These are phyloP conservation scores for Huntiella decipiens DNA, from an alignment of 2,329 filamentous ascomycete genomes.

Conservation along the genomic window DNA sequence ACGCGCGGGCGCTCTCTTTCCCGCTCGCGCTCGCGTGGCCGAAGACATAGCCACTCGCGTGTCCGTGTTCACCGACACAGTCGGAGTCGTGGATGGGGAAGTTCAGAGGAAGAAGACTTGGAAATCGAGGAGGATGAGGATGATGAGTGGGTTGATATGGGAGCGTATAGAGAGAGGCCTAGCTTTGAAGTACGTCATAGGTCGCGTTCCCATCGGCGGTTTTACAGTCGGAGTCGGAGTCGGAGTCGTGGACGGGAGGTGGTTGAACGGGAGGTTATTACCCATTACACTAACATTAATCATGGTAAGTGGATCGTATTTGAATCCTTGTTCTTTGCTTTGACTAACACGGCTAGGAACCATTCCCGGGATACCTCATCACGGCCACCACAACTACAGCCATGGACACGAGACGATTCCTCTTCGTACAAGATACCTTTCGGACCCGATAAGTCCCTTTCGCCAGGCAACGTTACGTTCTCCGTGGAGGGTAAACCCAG, in stretches of 20 bases:
- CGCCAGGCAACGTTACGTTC: too few relatives aligned
- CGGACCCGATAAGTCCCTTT: too few relatives aligned
- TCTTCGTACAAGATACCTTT: too few relatives aligned
- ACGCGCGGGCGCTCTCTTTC: too few relatives aligned
- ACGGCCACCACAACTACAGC: too few relatives aligned
- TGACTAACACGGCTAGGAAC: background rate
- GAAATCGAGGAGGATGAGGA: background rate
- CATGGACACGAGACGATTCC: too few relatives aligned
- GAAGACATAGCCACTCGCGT: too few relatives aligned
- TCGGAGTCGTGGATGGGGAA: too few relatives aligned
- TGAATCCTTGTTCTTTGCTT: background rate
- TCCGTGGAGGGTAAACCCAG: too few relatives aligned
- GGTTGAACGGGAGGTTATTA: constrained; percentile 71
- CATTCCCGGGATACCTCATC: background rate
- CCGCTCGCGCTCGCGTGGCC: too few relatives aligned
- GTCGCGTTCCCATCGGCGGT: background rate
- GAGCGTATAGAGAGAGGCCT: background rate
- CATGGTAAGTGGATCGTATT: constrained; percentile 41
- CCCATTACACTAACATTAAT: constrained; percentile 71
- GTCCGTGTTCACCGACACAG: too few relatives aligned
- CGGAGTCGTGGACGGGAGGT: background rate
- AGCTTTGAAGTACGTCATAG: background rate
- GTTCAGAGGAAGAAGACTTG: too few relatives aligned
- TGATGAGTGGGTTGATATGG: background rate
- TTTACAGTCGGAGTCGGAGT: background rate